These are phyloP conservation scores for Umbelopsis sp. DNA, from an alignment of 192 early-diverging fungal species.

Conservation along the genomic window DNA sequence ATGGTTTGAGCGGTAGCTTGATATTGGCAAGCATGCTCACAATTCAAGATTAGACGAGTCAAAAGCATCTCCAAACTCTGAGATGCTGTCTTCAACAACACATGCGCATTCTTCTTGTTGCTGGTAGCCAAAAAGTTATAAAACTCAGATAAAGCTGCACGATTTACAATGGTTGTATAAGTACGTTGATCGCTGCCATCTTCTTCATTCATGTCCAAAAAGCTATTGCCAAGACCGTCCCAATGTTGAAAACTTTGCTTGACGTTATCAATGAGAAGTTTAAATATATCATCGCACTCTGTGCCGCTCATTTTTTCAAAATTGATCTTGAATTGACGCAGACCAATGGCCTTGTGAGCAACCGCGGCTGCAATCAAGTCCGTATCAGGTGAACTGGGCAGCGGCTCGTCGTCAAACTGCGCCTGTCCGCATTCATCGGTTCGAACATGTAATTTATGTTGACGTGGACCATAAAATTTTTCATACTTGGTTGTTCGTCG, in stretches of 20 bases:
- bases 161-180: background rate
- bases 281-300: constrained; percentile 1
- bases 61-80: constrained; percentile 21
- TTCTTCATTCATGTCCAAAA: background rate
- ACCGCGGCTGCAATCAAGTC: background rate
- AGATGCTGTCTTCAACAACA: background rate
- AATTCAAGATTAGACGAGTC: constrained; percentile 15
- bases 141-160: background rate
- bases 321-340: background rate
- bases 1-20: background rate
- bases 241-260: constrained; percentile 17
- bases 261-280: background rate
- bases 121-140: background rate
- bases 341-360: background rate
- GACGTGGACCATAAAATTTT: background rate
- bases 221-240: constrained; percentile 31
- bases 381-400: background rate
- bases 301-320: constrained; percentile 7
- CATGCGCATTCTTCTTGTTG: background rate
- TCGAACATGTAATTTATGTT: background rate
- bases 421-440: background rate
- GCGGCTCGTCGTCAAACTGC: background rate
- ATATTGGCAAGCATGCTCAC: constrained; percentile 9
- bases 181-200: background rate
- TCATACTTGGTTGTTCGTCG: constrained; percentile 10